phyloP scores from a whole-genome alignment of 2,329 filamentous ascomycete species.

The Bipolaris zeicola region DNA sequence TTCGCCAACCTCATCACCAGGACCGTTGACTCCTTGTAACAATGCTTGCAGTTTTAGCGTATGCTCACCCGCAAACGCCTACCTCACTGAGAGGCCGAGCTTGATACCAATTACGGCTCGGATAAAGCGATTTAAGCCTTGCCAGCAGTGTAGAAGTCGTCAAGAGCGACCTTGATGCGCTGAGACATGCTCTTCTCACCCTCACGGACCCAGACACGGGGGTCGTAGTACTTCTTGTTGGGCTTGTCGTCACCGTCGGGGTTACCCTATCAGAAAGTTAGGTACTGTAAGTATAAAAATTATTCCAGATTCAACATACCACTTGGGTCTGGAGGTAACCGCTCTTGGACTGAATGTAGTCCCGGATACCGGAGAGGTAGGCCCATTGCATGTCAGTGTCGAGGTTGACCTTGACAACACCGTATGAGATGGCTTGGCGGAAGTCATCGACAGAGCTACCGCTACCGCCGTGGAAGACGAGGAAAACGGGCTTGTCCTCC shows the following conservation, averaged over 20 bases:
- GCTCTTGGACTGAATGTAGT: conserved; percentile 88
- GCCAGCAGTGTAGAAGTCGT: conserved; percentile 87
- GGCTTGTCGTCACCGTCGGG: conserved; percentile 96
- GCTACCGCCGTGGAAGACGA: conserved; percentile 98
- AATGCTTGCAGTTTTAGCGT: background rate
- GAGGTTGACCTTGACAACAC: conserved; percentile 99
- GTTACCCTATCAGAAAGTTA: conserved; percentile 65
- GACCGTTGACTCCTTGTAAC: background rate
- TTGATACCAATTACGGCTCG: background rate
- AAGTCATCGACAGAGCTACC: conserved; percentile 92
- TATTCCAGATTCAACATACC: conserved; percentile 3
- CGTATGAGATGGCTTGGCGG: conserved; percentile 63
- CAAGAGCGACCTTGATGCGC: conserved; percentile 79
- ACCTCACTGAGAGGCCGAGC: conserved; percentile 5
- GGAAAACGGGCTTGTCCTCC: conserved; percentile 75
- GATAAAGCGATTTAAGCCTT: conserved; percentile 64
- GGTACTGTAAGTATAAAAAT: background rate
- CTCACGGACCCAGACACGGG: conserved; percentile 92
- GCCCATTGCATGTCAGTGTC: conserved; percentile 94
- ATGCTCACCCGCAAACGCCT: conserved; percentile 24
- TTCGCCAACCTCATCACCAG: conserved; percentile 10
- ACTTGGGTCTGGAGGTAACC: conserved; percentile 87
- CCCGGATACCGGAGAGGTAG: conserved; percentile 89
- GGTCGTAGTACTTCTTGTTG: conserved; percentile 88
- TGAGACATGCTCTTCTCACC: conserved; percentile 91